Evolutionary conservation across 2,329 filamentous ascomycete genomes (phyloP).

Genomic region (Paraconiothyrium sp.): DNA sequence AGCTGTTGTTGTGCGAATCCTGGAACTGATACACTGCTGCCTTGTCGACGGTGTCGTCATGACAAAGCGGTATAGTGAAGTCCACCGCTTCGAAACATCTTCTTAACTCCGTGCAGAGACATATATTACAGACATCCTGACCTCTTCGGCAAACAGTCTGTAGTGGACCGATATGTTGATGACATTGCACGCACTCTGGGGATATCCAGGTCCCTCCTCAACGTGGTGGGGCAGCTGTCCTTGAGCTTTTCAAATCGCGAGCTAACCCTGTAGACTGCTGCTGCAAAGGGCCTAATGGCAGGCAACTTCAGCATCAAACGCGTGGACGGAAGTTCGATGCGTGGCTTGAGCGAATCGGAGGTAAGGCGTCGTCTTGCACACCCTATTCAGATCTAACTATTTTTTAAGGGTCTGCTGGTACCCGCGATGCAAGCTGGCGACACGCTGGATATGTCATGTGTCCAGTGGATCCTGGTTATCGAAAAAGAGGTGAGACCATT

Average conservation of each 20-base stretch:
- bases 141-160: constrained; percentile 73
- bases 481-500: constrained; percentile 74
- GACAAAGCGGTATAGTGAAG: constrained; percentile 62
- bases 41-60: constrained; percentile 59
- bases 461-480: constrained; percentile 75
- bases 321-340: constrained; percentile 55
- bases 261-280: constrained; percentile 66
- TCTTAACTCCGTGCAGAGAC: constrained; percentile 63
- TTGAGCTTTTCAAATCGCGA: constrained; percentile 41
- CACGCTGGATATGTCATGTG: constrained; percentile 58
- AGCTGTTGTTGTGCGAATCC: constrained; percentile 65
- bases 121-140: constrained; percentile 81
- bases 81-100: background rate
- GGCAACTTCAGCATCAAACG: constrained; percentile 65
- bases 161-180: constrained; percentile 78
- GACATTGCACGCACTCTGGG: constrained; percentile 76
- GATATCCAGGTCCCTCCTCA: constrained; percentile 70
- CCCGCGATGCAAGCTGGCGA: constrained; percentile 63
- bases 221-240: constrained; percentile 66
- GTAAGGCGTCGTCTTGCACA: constrained; percentile 30
- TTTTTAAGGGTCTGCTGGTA: constrained; percentile 66
- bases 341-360: constrained; percentile 54
- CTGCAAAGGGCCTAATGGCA: constrained; percentile 75
- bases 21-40: constrained; percentile 64
- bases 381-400: constrained; percentile 1